Conservation (phyloP, 352 stramenopile genomes). For the Aphanomyces astaci region DNA sequence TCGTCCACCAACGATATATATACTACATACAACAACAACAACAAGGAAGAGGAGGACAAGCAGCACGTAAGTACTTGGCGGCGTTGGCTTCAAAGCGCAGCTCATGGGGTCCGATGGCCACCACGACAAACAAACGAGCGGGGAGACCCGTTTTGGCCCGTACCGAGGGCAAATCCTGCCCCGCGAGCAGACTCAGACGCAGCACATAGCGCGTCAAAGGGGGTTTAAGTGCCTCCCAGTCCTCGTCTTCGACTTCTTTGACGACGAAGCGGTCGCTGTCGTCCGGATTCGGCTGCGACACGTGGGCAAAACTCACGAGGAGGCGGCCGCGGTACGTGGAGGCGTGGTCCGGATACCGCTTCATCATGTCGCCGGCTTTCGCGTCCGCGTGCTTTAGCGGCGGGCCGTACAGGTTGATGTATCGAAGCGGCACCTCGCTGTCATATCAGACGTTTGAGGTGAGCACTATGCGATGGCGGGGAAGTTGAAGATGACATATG, state of each 20-base stretch:
- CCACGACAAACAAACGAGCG: constrained; percentile 27
- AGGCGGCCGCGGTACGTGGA: constrained; percentile 77
- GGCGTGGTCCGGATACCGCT: constrained; percentile 51
- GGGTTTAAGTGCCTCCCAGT: constrained; percentile 34
- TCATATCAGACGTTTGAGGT: too few species aligned
- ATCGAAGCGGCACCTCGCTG: constrained; percentile 38
- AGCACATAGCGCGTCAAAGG: constrained; percentile 37
- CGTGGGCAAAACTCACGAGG: constrained; percentile 63
- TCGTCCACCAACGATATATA: too few species aligned
- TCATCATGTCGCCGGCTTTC: constrained; percentile 42
- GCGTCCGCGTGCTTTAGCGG: constrained; percentile 46
- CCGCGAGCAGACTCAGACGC: constrained; percentile 50
- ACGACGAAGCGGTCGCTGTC: constrained; percentile 54
- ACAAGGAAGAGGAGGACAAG: too few species aligned
- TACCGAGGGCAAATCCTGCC: constrained; percentile 39
- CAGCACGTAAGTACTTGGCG: constrained; percentile 51
- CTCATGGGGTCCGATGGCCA: constrained; percentile 40
- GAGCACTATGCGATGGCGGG: too few species aligned
- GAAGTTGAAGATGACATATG: too few species aligned
- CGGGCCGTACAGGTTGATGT: constrained; percentile 84
- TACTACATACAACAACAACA: too few species aligned
- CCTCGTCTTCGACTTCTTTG: constrained; percentile 33
- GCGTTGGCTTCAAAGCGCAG: constrained; percentile 47
- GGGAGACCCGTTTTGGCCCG: constrained; percentile 1
- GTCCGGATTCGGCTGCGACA: constrained; percentile 33